These are phyloP conservation scores for Talaromyces rugulosus DNA, from an alignment of 2,329 filamentous ascomycete species.

Conservation along the genomic window DNA sequence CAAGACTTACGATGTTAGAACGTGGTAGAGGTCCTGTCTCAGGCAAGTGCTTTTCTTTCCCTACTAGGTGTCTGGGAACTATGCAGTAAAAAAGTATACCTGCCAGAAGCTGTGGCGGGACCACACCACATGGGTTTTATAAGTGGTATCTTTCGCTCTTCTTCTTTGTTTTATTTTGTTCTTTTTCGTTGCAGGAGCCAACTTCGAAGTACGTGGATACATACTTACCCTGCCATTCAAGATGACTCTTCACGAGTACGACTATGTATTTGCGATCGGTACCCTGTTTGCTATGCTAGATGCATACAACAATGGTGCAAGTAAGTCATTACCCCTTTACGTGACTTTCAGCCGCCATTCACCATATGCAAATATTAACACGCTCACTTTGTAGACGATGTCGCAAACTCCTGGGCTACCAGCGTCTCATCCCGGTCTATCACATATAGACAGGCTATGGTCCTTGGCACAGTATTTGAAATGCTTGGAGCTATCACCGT, in stretches of 20 bases:
- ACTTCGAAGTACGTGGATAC: neutral
- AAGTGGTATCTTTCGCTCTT: too few relatives aligned
- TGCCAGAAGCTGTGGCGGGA: too few relatives aligned
- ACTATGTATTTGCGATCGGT: conserved; percentile 71
- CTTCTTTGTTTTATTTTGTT: neutral
- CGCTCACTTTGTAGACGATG: conserved; percentile 58
- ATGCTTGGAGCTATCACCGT: conserved; percentile 50
- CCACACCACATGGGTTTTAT: too few relatives aligned
- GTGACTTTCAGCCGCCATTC: too few relatives aligned
- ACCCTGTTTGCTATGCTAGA: conserved; percentile 72
- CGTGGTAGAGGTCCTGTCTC: neutral
- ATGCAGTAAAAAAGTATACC: too few relatives aligned
- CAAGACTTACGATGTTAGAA: neutral
- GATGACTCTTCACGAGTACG: conserved; percentile 59
- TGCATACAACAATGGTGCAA: conserved; percentile 75
- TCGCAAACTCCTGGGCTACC: conserved; percentile 79
- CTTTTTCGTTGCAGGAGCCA: neutral
- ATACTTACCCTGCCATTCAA: conserved; percentile 26
- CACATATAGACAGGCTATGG: conserved; percentile 12
- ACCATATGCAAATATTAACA: conserved; percentile 12
- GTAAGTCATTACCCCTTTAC: conserved; percentile 45
- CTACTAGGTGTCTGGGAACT: too few relatives aligned
- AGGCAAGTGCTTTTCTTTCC: neutral
- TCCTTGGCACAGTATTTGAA: conserved; percentile 11
- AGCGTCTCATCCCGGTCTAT: conserved; percentile 71